Evolutionary conservation across 1,139 yeast species (phyloP).

Genomic region (Yamadazyma mexicana): DNA sequence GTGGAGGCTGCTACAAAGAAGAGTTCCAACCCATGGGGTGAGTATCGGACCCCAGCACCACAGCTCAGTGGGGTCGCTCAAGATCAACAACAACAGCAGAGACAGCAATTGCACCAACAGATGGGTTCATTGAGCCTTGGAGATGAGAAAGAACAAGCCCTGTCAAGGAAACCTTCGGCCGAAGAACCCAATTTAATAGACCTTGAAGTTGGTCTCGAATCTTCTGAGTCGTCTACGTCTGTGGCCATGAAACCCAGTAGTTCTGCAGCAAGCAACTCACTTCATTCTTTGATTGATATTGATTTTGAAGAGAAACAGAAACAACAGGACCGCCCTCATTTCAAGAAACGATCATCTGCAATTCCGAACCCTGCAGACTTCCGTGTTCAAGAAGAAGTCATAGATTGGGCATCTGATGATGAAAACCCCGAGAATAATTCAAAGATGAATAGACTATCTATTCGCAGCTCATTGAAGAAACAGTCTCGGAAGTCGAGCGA

Average conservation of each 20-base stretch:
- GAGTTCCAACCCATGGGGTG: slow-evolving; percentile 30
- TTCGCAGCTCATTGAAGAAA: slow-evolving; percentile 40
- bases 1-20: slow-evolving; percentile 9
- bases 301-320: slow-evolving; percentile 23
- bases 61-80: background rate
- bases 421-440: slow-evolving; percentile 42
- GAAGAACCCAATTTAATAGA: slow-evolving; percentile 36
- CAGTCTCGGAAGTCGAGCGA: slow-evolving; percentile 35
- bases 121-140: slow-evolving; percentile 5
- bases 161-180: slow-evolving; percentile 10
- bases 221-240: slow-evolving; percentile 29
- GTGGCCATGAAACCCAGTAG: slow-evolving; percentile 15
- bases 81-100: no score
- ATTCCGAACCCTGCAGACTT: slow-evolving; percentile 33
- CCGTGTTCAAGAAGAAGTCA: slow-evolving; percentile 44
- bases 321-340: slow-evolving; percentile 21
- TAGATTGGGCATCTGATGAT: slow-evolving; percentile 51
- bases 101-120: slow-evolving; percentile 3
- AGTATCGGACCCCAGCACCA: slow-evolving; percentile 13
- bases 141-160: background rate
- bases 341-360: slow-evolving; percentile 35
- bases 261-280: slow-evolving; percentile 11
- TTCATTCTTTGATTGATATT: slow-evolving; percentile 34
- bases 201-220: slow-evolving; percentile 39
- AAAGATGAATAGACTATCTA: slow-evolving; percentile 42